Conservation (phyloP, 257 asterid species). For the Oldenlandia corymbosa region DNA sequence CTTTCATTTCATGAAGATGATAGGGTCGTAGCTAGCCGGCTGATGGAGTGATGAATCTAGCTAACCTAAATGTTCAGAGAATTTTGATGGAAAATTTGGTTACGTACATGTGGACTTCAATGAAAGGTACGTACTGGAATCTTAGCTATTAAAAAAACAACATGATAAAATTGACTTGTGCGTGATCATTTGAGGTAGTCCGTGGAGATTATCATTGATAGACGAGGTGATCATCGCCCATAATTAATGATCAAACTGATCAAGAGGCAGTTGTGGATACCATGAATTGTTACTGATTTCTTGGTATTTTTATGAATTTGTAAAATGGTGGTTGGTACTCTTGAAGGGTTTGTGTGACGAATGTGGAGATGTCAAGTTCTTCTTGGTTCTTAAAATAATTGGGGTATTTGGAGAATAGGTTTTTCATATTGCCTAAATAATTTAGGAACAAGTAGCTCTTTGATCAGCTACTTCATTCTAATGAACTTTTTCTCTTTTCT, state of each 20-base stretch:
- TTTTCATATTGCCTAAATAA: not conserved
- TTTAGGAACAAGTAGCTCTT: not conserved
- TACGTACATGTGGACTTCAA: constrained; percentile 5
- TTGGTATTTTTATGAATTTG: too few species aligned
- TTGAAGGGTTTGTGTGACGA: not conserved
- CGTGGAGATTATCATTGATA: not conserved
- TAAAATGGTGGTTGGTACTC: not conserved
- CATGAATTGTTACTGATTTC: constrained; percentile 4
- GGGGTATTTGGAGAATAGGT: not conserved
- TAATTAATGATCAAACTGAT: not conserved
- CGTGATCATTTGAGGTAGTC: not conserved
- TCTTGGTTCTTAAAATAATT: not conserved
- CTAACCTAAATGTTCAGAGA: constrained; percentile 7
- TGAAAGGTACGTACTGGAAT: not conserved
- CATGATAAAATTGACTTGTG: constrained; percentile 16
- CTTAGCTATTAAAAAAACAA: not conserved
- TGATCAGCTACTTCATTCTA: too few species aligned
- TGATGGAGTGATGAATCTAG: constrained; percentile 8
- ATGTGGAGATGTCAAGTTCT: not conserved
- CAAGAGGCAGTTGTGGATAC: constrained; percentile 18
- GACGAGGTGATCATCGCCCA: too few species aligned
- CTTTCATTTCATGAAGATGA: constrained; percentile 1
- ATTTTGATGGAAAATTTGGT: constrained; percentile 5
- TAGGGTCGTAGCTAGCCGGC: not conserved
- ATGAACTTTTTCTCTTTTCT: too few species aligned